Percentiles rank a stretch among this genome's conserved stretches.
Evolutionary conservation across 768 basidiomycete genomes (phyloP).

Genomic region (Trametes cinnabarina): DNA sequence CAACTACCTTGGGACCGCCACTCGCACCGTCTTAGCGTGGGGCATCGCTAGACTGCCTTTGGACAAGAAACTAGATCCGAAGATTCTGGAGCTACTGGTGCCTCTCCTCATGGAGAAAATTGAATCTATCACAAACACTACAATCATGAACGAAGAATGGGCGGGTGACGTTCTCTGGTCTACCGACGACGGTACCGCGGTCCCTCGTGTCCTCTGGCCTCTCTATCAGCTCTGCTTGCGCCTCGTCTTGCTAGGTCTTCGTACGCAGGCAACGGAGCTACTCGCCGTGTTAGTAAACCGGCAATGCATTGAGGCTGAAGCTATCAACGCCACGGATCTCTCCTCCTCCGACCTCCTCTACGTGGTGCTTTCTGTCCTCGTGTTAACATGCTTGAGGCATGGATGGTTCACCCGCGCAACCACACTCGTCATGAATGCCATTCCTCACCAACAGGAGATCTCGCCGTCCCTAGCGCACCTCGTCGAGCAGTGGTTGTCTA

Average conservation of each 20-base stretch:
- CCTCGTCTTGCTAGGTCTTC: constrained; percentile 36
- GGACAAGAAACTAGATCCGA: not conserved
- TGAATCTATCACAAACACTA: not conserved
- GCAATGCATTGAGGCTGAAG: constrained; percentile 46
- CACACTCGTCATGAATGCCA: constrained; percentile 32
- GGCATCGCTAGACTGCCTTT: not conserved
- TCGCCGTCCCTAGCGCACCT: not conserved
- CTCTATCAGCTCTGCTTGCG: constrained; percentile 45
- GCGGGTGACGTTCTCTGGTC: not conserved
- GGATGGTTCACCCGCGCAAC: constrained; percentile 47
- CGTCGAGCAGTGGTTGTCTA: constrained; percentile 7
- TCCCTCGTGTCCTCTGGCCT: constrained; percentile 28
- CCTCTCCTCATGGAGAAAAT: constrained; percentile 7
- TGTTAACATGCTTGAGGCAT: constrained; percentile 54
- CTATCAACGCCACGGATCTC: constrained; percentile 39
- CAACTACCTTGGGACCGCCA: not conserved
- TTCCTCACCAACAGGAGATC: not conserved
- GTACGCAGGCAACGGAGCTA: constrained; percentile 42
- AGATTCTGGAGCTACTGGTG: constrained; percentile 2
- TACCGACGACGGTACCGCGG: not conserved
- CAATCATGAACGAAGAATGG: not conserved
- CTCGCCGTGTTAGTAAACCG: constrained; percentile 48
- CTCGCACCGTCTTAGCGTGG: not conserved
- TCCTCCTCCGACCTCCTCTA: constrained; percentile 41
- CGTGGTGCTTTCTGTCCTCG: constrained; percentile 49